phyloP scores from a whole-genome alignment of 495 filamentous ascomycete genomes.

The Penicillium taxi region DNA sequence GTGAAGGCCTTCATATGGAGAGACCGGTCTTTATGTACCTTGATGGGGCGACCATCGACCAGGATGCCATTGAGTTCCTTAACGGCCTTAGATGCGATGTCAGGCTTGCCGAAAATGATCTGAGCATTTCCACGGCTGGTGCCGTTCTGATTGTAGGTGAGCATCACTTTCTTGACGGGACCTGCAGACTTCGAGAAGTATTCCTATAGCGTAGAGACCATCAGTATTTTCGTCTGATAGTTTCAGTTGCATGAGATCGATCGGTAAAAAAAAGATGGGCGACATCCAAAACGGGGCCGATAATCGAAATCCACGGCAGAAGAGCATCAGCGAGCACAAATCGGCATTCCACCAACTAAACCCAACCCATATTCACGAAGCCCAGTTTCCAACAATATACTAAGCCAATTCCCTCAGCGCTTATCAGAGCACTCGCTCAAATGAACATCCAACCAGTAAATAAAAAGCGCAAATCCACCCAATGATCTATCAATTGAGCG shows the following conservation, averaged over 20 bases:
- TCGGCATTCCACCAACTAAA: constrained; percentile 29
- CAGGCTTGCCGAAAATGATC: constrained; percentile 66
- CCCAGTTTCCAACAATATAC: no score
- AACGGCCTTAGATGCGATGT: constrained; percentile 73
- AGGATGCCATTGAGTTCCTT: constrained; percentile 76
- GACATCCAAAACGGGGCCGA: constrained; percentile 21
- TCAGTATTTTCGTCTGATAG: constrained; percentile 33
- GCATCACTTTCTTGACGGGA: constrained; percentile 74
- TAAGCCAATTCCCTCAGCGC: neutral
- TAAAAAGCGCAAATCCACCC: neutral
- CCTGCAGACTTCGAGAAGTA: constrained; percentile 87
- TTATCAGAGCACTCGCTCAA: neutral
- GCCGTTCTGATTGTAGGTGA: constrained; percentile 89
- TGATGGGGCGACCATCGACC: constrained; percentile 85
- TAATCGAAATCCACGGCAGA: constrained; percentile 21
- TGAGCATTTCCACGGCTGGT: constrained; percentile 82
- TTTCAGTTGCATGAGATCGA: constrained; percentile 18
- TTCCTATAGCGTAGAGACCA: constrained; percentile 61
- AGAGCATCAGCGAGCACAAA: constrained; percentile 67
- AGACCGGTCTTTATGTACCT: constrained; percentile 44
- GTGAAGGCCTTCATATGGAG: constrained; percentile 1
- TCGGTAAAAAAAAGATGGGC: constrained; percentile 17
- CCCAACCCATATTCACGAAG: neutral
- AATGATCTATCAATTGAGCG: constrained; percentile 6
- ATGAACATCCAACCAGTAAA: neutral